Evolutionary conservation across 2,329 filamentous ascomycete species (phyloP).

Genomic region (Lachnellula arida): DNA sequence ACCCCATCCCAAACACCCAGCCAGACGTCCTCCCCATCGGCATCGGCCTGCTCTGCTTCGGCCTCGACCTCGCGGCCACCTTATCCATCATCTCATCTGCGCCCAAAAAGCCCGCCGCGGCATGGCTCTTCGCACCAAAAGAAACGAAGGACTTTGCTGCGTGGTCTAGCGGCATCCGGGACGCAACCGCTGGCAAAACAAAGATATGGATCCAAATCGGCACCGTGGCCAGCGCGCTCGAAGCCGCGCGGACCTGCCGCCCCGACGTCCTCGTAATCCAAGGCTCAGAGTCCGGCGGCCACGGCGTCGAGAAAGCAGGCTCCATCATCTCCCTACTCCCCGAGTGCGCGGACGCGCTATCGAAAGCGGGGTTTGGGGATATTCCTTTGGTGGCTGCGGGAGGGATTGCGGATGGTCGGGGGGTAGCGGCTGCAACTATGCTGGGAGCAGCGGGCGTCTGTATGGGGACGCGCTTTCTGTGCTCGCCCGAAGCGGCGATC

Average conservation of each 20-base stretch:
- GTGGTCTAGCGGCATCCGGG: conserved; percentile 30
- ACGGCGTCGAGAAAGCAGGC: conserved; percentile 30
- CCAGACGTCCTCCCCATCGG: conserved; percentile 38
- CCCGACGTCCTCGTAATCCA: conserved; percentile 36
- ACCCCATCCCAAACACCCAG: conserved; percentile 8
- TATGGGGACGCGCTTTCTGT: conserved; percentile 48
- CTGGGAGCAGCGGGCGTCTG: conserved; percentile 39
- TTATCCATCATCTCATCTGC: conserved; percentile 28
- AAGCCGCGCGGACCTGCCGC: conserved; percentile 18
- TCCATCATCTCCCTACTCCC: conserved; percentile 34
- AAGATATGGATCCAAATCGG: conserved; percentile 36
- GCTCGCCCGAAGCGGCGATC: conserved; percentile 42
- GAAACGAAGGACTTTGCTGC: conserved; percentile 21
- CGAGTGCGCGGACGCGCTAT: conserved; percentile 31
- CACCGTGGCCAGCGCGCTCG: conserved; percentile 27
- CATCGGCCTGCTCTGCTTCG: conserved; percentile 45
- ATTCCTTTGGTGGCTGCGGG: conserved; percentile 33
- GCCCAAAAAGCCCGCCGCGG: conserved; percentile 33
- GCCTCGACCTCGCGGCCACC: conserved; percentile 35
- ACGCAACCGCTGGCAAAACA: conserved; percentile 18
- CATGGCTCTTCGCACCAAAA: conserved; percentile 45
- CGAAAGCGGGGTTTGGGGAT: conserved; percentile 18
- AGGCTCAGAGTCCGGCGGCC: conserved; percentile 35
- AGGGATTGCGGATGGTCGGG: conserved; percentile 35
- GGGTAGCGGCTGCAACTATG: conserved; percentile 32